Conservation (phyloP, 2,329 filamentous ascomycete species). For the Curvularia sp. region DNA sequence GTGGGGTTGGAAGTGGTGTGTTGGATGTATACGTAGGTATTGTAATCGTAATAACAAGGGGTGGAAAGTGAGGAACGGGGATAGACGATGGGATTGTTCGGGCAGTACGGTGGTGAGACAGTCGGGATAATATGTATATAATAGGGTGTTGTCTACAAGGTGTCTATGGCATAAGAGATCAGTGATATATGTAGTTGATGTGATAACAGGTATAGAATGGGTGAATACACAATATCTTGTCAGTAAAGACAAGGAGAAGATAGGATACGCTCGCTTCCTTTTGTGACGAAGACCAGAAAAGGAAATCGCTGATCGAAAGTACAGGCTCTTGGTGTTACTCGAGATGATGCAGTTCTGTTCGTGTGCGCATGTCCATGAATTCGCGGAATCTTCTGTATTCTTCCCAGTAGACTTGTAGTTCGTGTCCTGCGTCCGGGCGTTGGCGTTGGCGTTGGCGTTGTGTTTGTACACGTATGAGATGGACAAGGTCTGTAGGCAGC, state of each 20-base stretch:
- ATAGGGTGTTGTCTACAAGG: background rate
- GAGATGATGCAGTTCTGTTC: background rate
- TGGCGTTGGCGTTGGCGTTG: no score
- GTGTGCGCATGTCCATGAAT: background rate
- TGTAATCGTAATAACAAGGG: background rate
- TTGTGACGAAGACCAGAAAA: background rate
- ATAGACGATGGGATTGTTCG: background rate
- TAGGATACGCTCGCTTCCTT: background rate
- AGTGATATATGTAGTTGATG: no score
- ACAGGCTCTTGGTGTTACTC: background rate
- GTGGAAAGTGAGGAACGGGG: background rate
- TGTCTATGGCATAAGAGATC: background rate
- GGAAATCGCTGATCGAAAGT: background rate
- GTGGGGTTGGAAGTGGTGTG: no score
- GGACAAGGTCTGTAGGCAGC: background rate
- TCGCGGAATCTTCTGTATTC: background rate
- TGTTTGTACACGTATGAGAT: background rate
- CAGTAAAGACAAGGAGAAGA: background rate
- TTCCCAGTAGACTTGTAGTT: background rate
- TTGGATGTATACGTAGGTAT: background rate
- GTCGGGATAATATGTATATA: background rate
- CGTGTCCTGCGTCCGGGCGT: background rate
- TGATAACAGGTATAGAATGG: background rate
- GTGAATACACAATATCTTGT: background rate
- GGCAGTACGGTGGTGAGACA: background rate